phyloP scores from a whole-genome alignment of 148 eudicot genomes.

The Silene conica region DNA sequence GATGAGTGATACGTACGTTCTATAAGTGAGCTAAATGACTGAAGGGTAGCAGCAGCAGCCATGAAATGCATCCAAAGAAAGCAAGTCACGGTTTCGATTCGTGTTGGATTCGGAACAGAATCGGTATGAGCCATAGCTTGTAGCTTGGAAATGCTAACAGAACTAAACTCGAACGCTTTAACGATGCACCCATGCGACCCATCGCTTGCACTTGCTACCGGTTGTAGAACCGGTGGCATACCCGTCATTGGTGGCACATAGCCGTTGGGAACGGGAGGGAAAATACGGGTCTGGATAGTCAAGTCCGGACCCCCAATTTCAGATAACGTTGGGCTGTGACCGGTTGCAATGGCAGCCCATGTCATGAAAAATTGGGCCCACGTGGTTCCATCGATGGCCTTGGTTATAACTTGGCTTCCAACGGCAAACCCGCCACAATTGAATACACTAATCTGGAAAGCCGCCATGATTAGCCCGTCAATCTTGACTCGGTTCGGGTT shows the following conservation, averaged over 20 bases:
- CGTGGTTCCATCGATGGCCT: not conserved
- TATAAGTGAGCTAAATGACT: too few species aligned
- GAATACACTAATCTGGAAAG: not conserved
- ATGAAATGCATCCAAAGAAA: constrained; percentile 6
- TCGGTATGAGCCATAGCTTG: not conserved
- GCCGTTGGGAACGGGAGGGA: not conserved
- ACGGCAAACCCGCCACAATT: not conserved
- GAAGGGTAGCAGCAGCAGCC: not conserved
- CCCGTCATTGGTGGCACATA: not conserved
- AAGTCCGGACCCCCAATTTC: not conserved
- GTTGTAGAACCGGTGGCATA: not conserved
- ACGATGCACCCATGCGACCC: not conserved
- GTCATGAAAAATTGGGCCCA: not conserved
- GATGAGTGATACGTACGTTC: too few species aligned
- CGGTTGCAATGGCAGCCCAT: not conserved
- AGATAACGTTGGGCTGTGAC: not conserved
- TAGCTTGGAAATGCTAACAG: not conserved
- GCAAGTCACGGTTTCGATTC: constrained; percentile 1
- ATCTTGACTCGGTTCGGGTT: not conserved
- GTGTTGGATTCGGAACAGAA: not conserved
- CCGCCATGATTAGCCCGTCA: not conserved
- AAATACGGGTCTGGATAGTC: not conserved
- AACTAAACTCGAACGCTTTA: not conserved
- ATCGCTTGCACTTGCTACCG: not conserved
- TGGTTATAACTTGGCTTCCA: not conserved